Base-by-base conservation (phyloP, 2,329 filamentous ascomycete genomes). In the Pezicula rhizophila region DNA sequence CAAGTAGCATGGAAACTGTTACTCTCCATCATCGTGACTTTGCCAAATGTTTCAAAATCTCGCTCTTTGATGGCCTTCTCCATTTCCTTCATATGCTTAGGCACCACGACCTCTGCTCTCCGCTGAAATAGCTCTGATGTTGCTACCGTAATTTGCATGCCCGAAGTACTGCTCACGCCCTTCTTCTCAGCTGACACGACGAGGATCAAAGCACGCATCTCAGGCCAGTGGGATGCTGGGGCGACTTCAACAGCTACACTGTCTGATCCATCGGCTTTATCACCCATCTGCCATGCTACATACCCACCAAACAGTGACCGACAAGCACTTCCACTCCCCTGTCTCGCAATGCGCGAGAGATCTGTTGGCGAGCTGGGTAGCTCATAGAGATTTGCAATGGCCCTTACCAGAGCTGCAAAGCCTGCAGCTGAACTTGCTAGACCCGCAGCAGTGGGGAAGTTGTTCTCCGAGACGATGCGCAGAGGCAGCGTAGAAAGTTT, bases 1-100 rank as follows among this genome's bases (percentile, higher is more conserved):
- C 93, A 97, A 49, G 85, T 89, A 34, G 93, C 89, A 69, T 99
- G 93, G 82, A 99, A 99, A 51, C 84, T 89, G 73, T 99, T 99
- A 65, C 87, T 95, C 67, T 99, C 93, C 67, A 84, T 85, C 91
- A 96, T 99, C 14, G 93, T 96, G 53, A 96, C 79, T 66, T 88
- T 83, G 20, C 86, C 93, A 64, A 99, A 99, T 17, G 78, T 74
- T 60, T 83, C 80, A 70, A 99, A 99, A 70, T 99, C 87, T 60
- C 80, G 80, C 54, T 79, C 76, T 57, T 75, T 70, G 52, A 97
- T 85, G 4, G 92, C 90, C 52, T 83, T 78, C 70, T 93, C 87
- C 85, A 97, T 96, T 55, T 80, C 74, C 41, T 72, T 69, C 91
- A 97, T 96, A 57, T 89, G 79, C 60, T 76, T 75, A 10, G 92